Base-by-base conservation (phyloP, 495 filamentous ascomycete genomes). In the Annulohypoxylon maeteangense region DNA sequence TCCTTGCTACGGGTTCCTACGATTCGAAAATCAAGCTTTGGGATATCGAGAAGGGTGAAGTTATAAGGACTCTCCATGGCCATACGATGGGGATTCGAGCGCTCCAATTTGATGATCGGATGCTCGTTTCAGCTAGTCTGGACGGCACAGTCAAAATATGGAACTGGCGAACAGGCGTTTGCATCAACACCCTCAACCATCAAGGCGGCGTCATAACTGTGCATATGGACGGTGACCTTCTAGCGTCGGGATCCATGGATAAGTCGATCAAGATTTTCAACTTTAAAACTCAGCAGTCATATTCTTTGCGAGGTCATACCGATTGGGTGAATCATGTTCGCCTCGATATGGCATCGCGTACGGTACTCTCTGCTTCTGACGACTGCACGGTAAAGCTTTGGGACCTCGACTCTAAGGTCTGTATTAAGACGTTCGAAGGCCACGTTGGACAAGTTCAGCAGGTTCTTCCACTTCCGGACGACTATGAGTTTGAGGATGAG, bases 391-490 rank as follows among this genome's bases (percentile, higher is more conserved):
- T 95, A 55, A 91, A 92, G 58, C 84, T 99, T n/a, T 97, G 94
- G 94, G 93, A 97, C 75, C 83, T 99, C 18, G 94, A 98, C 76
- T 91, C 90, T 8, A 89, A 88, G 68, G 78, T 82, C 8, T 94
- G 91, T 73, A 88, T 98, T 68, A 87, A 88, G 53, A 90, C 89
- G 0, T 97, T 94, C 76, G 87, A 95, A 71, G 94, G 94, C n/a
- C 95, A 98, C 70, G 93, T 98, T 23, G 95, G 94, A 29, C 94
- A 96, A 67, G 95, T 98, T 1, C 96, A 98, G 74, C 93, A 97
- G 75, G 90, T 97, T 11, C 80, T 95, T 20, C 86, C 90, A 0
- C 82, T 98, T 38, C 93, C 95, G 0, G 82, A 88, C 20, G 94
- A 97, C 69, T 95, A 94, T 66, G 93, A 97, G 68, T 88, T 94